phyloP scores from a whole-genome alignment of 176 grass and related monocot species.

The Avena sativa region DNA sequence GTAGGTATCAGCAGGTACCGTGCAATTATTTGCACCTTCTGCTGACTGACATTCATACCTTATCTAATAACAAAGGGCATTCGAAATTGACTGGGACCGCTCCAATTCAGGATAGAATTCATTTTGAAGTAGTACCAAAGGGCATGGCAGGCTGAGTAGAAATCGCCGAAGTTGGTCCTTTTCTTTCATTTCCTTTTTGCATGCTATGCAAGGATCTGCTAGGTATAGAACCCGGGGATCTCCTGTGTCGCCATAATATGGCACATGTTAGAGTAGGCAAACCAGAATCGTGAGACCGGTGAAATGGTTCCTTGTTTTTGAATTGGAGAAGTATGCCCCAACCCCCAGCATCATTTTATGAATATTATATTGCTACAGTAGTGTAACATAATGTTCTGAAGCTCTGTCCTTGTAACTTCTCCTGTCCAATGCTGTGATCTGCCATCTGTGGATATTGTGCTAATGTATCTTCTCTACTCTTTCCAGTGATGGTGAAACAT shows the following conservation, averaged over 20 bases:
- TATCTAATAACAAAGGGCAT: background rate
- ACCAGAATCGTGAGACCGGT: background rate
- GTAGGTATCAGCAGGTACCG: constrained; percentile 7
- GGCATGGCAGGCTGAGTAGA: background rate
- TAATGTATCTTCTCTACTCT: constrained; percentile 44
- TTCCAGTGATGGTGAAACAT: constrained; percentile 92
- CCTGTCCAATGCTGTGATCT: constrained; percentile 13
- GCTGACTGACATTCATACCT: constrained; percentile 1
- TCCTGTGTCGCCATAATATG: background rate
- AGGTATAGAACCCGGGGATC: background rate
- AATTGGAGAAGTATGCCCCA: background rate
- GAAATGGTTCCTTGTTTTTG: background rate
- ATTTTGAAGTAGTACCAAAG: background rate
- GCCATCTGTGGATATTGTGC: constrained; percentile 21
- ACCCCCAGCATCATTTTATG: background rate
- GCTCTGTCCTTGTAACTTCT: constrained; percentile 23
- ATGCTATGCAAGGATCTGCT: constrained; percentile 11
- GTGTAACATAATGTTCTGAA: background rate
- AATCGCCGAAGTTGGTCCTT: background rate
- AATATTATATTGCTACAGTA: constrained; percentile 4
- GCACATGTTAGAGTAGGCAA: background rate
- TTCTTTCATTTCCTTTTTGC: constrained; percentile 9
- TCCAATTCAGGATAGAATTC: background rate
- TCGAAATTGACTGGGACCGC: background rate
- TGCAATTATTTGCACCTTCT: constrained; percentile 4